Evolutionary conservation across 2,329 filamentous ascomycete genomes (phyloP).

Genomic region (Kalaharituber pfeilii): DNA sequence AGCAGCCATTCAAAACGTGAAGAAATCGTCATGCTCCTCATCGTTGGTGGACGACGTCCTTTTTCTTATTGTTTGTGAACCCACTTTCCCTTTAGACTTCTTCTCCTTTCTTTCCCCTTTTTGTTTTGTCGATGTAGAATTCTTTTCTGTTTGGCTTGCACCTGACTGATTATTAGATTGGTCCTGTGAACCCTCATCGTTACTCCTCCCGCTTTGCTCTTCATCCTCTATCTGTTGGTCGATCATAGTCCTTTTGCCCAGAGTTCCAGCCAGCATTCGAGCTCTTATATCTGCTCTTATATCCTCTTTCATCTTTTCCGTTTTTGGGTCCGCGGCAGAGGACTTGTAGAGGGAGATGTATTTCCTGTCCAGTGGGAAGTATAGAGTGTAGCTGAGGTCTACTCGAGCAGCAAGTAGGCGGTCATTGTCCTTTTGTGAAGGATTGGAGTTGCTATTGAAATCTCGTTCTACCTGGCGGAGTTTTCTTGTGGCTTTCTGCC

Average conservation of each 20-base stretch:
- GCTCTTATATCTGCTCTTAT: conserved; percentile 8
- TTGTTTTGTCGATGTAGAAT: neutral
- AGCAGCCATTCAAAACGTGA: neutral
- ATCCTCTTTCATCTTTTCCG: conserved; percentile 16
- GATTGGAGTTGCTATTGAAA: neutral
- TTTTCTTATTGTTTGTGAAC: neutral
- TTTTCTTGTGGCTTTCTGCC: conserved; percentile 11
- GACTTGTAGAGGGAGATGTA: conserved; percentile 40
- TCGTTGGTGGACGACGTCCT: neutral
- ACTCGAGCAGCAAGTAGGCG: conserved; percentile 55
- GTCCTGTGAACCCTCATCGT: neutral
- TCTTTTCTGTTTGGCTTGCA: conserved; percentile 2
- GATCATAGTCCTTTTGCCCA: conserved; percentile 20
- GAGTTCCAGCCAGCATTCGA: conserved; percentile 17
- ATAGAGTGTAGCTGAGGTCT: conserved; percentile 57
- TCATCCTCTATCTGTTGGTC: too few species aligned
- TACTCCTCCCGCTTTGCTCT: conserved; percentile 4
- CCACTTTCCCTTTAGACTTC: conserved; percentile 1
- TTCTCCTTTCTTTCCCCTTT: conserved; percentile 1
- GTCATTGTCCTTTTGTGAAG: conserved; percentile 30
- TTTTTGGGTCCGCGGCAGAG: conserved; percentile 18
- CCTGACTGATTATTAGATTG: conserved; percentile 4
- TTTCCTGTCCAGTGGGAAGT: conserved; percentile 50
- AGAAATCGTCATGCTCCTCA: neutral
- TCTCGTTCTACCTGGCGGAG: conserved; percentile 13